Conservation (phyloP, 225 moss, liverwort and hornwort genomes). For the Antitrichia curtipendula region DNA sequence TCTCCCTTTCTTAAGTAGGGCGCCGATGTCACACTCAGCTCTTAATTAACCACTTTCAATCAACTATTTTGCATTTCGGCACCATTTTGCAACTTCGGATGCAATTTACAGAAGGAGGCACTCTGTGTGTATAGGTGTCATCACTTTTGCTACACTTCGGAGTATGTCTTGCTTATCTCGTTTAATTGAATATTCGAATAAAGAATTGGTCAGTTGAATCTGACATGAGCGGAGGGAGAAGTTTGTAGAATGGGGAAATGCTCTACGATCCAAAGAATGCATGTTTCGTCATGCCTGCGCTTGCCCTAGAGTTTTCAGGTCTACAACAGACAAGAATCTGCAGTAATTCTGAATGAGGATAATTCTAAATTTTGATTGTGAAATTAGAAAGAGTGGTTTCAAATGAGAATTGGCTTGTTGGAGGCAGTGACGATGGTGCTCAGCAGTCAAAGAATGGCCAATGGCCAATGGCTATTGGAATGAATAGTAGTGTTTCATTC, state of each 20-base stretch:
- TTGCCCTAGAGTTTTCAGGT: neutral
- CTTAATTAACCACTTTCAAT: neutral
- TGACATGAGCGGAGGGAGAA: neutral
- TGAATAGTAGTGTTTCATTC: neutral
- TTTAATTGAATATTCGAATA: neutral
- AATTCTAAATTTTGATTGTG: neutral
- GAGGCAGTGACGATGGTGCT: neutral
- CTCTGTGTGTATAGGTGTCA: neutral
- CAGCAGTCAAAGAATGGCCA: neutral
- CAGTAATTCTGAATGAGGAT: neutral
- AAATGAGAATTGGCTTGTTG: neutral
- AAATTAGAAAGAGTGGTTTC: neutral
- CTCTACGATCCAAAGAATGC: neutral
- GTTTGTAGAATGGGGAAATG: neutral
- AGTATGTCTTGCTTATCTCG: neutral
- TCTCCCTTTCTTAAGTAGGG: neutral
- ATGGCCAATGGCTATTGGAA: neutral
- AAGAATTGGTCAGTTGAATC: neutral
- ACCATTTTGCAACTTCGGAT: neutral
- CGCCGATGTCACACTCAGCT: neutral
- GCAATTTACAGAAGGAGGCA: neutral
- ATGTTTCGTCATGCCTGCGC: neutral
- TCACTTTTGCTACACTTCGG: neutral
- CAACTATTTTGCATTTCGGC: neutral
- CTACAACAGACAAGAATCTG: neutral